phyloP scores from a whole-genome alignment of 2,329 filamentous ascomycete genomes.

The Apiospora koreana region DNA sequence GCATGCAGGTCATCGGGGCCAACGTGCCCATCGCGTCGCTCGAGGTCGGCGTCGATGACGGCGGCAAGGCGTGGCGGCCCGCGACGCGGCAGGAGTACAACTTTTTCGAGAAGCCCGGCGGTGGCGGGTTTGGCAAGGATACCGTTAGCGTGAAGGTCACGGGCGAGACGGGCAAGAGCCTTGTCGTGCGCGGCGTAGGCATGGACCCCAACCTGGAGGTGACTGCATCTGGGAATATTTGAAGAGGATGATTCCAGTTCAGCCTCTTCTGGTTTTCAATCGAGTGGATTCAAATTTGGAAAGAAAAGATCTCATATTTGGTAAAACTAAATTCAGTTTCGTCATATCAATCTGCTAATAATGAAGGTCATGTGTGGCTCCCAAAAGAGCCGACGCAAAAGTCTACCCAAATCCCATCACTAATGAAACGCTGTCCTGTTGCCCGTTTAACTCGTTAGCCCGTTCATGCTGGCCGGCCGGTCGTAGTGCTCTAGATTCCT shows the following conservation, averaged over 20 bases:
- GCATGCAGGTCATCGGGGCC: slow-evolving; percentile 65
- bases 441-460: background rate
- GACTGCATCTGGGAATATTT: slow-evolving; percentile 24
- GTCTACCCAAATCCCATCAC: background rate
- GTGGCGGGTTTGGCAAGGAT: slow-evolving; percentile 56
- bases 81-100: slow-evolving; percentile 58
- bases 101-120: slow-evolving; percentile 61
- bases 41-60: slow-evolving; percentile 64
- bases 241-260: background rate
- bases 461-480: too few species aligned
- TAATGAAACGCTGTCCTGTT: background rate
- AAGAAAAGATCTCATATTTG: too few species aligned
- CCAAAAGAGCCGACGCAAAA: background rate
- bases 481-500: too few species aligned
- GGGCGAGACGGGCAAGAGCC: slow-evolving; percentile 47
- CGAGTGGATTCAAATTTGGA: too few species aligned
- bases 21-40: slow-evolving; percentile 57
- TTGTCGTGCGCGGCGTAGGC: slow-evolving; percentile 53
- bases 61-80: slow-evolving; percentile 56
- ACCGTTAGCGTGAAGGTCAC: slow-evolving; percentile 59
- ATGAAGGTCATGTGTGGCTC: background rate
- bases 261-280: too few species aligned
- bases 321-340: too few species aligned
- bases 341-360: background rate
- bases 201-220: slow-evolving; percentile 31